Evolutionary conservation across 768 basidiomycete species (phyloP), one percentile per base, ranked within the genome.

Genomic region (Russula lepida): DNA sequence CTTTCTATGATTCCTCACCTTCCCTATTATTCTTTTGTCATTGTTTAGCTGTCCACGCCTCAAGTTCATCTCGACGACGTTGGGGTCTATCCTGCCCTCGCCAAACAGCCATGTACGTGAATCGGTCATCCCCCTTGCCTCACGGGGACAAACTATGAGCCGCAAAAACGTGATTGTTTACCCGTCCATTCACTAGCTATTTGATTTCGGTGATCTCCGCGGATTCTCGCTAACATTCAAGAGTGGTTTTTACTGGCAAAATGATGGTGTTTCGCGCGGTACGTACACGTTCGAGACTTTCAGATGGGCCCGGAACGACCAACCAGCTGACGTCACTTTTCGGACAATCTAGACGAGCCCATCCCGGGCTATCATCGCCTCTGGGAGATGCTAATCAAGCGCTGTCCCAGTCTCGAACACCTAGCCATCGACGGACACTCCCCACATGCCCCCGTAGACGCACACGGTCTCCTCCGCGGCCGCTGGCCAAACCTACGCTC

Each of bases 331-430:
- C 57, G 55, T 54, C 54, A 52, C 7, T 28, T 9, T 15, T 35
- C 57, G 49, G 32, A 39, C 23, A 19, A 39, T 62, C 33, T 8
- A 84, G 81, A 83, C 64, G 79, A 82, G 62, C 60, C 78, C 4
- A 41, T 66, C 6, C 66, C 82, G 2, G 74, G 79, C 25, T 81
- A 77, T 58, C 75, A 74, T 49, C 76, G 75, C 41, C 73, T 90
- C 56, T 87, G 85, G 84, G 78, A 83, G 63, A 88, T 91, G 88
- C 77, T 90, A 50, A 80, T 83, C 56, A 72, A 74, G 27, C 78
- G 78, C 30, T 86, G 84, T 66, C 85, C 84, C 1, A 76, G 85
- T 65, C 78, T 91, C 8, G 81, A 87, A 69, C 83, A 85, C 56
- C 76, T 91, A 5, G 71, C 75, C 47, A 77, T 90, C 32, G 75